These are phyloP conservation scores for Sphaerobolus stellatus DNA, from an alignment of 1,284 basidiomycete species.

Conservation along the genomic window DNA sequence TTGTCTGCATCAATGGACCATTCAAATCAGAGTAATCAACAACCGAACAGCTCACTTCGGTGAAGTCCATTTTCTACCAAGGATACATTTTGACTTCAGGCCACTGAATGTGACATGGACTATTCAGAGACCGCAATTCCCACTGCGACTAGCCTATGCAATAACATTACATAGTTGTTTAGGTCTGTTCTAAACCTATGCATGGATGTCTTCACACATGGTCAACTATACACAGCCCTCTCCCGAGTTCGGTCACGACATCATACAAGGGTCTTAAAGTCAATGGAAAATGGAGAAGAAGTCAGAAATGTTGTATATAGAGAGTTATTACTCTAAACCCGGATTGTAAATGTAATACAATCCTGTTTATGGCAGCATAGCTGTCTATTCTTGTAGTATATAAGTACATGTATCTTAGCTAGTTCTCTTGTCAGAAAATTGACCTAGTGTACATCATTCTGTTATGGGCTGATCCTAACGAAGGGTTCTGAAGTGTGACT, in stretches of 20 bases:
- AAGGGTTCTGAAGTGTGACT: too few relatives aligned
- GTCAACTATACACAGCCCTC: conserved; percentile 44
- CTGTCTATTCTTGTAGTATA: too few relatives aligned
- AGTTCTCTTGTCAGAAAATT: too few relatives aligned
- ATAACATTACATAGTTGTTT: conserved; percentile 39
- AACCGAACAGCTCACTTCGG: neutral
- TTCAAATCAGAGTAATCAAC: neutral
- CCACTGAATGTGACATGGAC: conserved; percentile 33
- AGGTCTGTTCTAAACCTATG: conserved; percentile 38
- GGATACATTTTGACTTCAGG: conserved; percentile 33
- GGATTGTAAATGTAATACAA: too few relatives aligned
- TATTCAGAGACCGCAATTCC: conserved; percentile 38
- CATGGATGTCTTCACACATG: conserved; percentile 40
- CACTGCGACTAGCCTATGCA: conserved; percentile 16
- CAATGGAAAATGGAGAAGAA: too few relatives aligned
- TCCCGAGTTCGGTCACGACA: conserved; percentile 38
- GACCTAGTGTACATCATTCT: too few relatives aligned
- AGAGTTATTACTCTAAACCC: too few relatives aligned
- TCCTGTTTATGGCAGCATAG: too few relatives aligned
- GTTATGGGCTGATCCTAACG: too few relatives aligned
- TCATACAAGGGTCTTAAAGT: too few relatives aligned
- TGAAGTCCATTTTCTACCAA: conserved; percentile 22
- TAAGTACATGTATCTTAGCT: too few relatives aligned
- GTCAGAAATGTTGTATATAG: too few relatives aligned
- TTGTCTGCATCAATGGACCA: neutral